These are phyloP conservation scores for Cystobasidium slooffiae DNA, from an alignment of 1,284 basidiomycete species.

Conservation along the genomic window DNA sequence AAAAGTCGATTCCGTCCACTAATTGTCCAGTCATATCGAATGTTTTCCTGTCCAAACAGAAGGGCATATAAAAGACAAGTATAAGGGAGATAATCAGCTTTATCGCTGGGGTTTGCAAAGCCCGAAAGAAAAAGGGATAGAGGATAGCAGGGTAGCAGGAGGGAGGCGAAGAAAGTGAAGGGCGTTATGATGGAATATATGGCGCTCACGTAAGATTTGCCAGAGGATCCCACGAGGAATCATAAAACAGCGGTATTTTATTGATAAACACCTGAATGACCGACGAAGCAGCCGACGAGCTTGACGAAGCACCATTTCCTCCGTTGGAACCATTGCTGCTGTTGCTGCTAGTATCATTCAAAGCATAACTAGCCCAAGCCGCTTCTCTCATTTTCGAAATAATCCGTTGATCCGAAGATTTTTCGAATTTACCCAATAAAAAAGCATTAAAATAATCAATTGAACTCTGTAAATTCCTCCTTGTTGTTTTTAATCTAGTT, in stretches of 20 bases:
- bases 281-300: conserved; percentile 25
- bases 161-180: not conserved
- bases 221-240: conserved; percentile 76
- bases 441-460: conserved; percentile 85
- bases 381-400: conserved; percentile 75
- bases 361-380: conserved; percentile 80
- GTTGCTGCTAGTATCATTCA: conserved; percentile 60
- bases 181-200: not conserved
- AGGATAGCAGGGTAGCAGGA: not conserved
- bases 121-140: not conserved
- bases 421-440: conserved; percentile 80
- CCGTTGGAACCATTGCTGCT: not conserved
- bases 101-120: not conserved
- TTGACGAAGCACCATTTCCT: not conserved
- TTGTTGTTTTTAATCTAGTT: conserved; percentile 59
- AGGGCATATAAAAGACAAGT: conserved; percentile 49
- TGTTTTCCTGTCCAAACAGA: conserved; percentile 49
- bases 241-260: conserved; percentile 91
- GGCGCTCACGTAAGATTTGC: conserved; percentile 78
- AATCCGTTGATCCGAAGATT: conserved; percentile 72
- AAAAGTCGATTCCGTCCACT: conserved; percentile 73
- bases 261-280: conserved; percentile 79
- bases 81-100: not conserved
- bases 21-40: conserved; percentile 49
- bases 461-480: conserved; percentile 71